phyloP scores from a whole-genome alignment of 176 grass and related monocot genomes.

The Oryza australiensis region DNA sequence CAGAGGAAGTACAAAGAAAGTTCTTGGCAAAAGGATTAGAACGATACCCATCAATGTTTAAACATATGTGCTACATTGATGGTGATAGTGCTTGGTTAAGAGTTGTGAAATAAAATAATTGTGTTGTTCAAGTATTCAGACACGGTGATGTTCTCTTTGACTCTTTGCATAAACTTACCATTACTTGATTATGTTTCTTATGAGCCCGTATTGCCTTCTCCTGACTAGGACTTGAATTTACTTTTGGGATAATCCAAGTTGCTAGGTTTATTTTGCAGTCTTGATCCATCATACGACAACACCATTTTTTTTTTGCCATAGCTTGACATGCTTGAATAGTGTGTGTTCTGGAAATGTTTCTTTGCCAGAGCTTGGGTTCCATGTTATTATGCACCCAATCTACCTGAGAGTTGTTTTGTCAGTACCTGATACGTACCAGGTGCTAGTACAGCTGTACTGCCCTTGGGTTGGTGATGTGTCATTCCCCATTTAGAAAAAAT shows the following conservation, averaged over 20 bases:
- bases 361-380: neutral
- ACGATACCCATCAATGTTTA: neutral
- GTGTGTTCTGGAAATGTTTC: too few relatives aligned
- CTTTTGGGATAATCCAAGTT: neutral
- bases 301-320: neutral
- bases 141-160: neutral
- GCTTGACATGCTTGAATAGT: neutral
- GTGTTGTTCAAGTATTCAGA: neutral
- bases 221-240: neutral
- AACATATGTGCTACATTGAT: neutral
- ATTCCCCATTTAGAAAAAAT: neutral
- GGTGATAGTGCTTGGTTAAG: neutral
- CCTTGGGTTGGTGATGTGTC: neutral
- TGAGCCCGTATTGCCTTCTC: neutral
- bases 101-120: slow-evolving; percentile 12
- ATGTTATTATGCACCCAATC: neutral
- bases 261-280: slow-evolving; percentile 1
- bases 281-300: neutral
- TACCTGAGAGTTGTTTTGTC: neutral
- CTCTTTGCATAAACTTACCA: neutral
- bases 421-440: neutral
- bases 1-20: neutral
- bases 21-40: neutral
- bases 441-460: neutral
- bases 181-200: neutral